A percentile compares a stretch with the other conserved stretches of the same genome.
Conservation (phyloP, 495 filamentous ascomycete species). For the Aspergillus incahuasiensis region DNA sequence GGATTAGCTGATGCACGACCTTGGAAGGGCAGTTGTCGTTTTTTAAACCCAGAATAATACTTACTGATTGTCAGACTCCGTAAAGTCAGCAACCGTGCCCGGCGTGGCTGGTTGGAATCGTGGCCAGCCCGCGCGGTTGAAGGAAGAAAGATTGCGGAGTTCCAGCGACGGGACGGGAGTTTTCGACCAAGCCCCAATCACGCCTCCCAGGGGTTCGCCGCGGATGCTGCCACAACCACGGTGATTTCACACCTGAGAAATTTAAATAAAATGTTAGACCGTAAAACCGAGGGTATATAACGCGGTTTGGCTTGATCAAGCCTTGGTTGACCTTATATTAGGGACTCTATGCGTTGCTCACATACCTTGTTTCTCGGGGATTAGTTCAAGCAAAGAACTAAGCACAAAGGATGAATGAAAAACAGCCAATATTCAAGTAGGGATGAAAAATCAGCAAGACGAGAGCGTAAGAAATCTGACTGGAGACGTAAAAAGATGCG, state of each 20-base stretch:
- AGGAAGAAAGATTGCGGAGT: conserved; percentile 27
- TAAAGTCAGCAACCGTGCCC: conserved; percentile 25
- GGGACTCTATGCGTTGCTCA: conserved; percentile 8
- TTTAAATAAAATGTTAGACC: neutral
- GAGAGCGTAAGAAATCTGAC: neutral
- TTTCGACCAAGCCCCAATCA: conserved; percentile 27
- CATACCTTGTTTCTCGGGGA: neutral
- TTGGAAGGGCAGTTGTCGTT: neutral
- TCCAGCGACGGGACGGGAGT: conserved; percentile 17
- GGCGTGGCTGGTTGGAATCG: conserved; percentile 30
- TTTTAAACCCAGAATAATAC: conserved; percentile 7
- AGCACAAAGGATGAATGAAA: neutral
- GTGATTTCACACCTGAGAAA: conserved; percentile 6
- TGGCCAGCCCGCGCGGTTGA: conserved; percentile 34
- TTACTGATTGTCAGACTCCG: conserved; percentile 21
- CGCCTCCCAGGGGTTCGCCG: conserved; percentile 22
- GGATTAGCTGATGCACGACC: conserved; percentile 14
- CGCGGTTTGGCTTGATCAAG: neutral
- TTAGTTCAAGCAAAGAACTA: neutral
- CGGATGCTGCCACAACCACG: conserved; percentile 20
- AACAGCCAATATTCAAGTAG: neutral
- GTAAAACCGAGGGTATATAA: neutral
- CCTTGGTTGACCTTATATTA: neutral
- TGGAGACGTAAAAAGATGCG: neutral
- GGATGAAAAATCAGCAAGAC: neutral